These are phyloP conservation scores for Cyberlindnera mississippiensis DNA, from an alignment of 805 yeast genomes.

Conservation along the genomic window DNA sequence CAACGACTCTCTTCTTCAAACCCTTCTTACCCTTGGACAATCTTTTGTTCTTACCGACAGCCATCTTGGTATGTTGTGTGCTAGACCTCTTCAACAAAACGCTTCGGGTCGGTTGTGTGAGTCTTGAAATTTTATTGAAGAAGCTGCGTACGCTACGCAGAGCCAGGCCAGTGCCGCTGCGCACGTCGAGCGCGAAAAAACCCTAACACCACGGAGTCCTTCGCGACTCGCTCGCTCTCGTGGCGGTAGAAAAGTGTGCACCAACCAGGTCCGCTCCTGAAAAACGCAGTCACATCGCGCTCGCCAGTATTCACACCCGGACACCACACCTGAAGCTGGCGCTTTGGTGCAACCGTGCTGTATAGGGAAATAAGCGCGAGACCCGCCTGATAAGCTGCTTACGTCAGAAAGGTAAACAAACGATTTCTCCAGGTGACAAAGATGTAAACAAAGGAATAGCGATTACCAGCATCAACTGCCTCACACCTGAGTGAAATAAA, in stretches of 20 bases:
- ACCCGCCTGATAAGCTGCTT: slow-evolving; percentile 8
- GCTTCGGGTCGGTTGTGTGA: slow-evolving; percentile 29
- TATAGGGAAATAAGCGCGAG: slow-evolving; percentile 1
- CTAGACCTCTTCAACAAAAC: slow-evolving; percentile 1
- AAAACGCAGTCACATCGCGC: slow-evolving; percentile 13
- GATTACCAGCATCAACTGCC: too few relatives aligned
- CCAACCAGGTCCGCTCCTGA: slow-evolving; percentile 1
- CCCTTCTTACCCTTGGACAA: slow-evolving; percentile 92
- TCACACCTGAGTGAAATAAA: too few relatives aligned
- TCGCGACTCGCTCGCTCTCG: not conserved
- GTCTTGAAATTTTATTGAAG: slow-evolving; percentile 17
- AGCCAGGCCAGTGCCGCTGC: not conserved
- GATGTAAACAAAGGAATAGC: not conserved
- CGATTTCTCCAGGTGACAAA: not conserved
- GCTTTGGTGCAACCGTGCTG: too few relatives aligned
- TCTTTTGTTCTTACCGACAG: slow-evolving; percentile 87
- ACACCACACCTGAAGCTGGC: slow-evolving; percentile 2
- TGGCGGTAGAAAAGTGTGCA: slow-evolving; percentile 3
- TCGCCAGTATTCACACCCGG: not conserved
- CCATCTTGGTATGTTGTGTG: slow-evolving; percentile 31
- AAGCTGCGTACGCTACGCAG: slow-evolving; percentile 4
- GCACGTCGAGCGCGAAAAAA: slow-evolving; percentile 46
- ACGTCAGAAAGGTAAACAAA: slow-evolving; percentile 20
- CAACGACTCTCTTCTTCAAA: slow-evolving; percentile 97
- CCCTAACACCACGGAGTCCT: slow-evolving; percentile 14